Percentiles rank a stretch among this genome's conserved stretches.
Conservation (phyloP, 2,329 filamentous ascomycete genomes). For the Epichloe bromicola region DNA sequence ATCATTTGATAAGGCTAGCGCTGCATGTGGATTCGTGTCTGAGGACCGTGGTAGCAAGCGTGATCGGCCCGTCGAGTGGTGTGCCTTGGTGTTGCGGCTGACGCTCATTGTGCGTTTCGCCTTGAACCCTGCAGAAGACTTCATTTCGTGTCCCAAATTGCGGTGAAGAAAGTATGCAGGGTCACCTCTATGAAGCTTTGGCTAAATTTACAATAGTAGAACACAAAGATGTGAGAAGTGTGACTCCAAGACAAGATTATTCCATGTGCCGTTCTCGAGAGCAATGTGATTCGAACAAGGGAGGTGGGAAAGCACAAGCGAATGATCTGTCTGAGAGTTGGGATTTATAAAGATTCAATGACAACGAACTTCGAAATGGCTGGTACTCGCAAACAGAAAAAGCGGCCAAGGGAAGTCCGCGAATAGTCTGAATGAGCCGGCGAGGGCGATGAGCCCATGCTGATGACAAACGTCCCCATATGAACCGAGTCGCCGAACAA, state of each 20-base stretch:
- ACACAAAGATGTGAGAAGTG: too few relatives aligned
- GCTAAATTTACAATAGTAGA: too few relatives aligned
- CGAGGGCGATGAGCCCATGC: neutral
- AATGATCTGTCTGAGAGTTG: too few relatives aligned
- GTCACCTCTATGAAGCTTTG: neutral
- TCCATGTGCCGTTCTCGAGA: neutral
- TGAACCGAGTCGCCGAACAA: too few relatives aligned
- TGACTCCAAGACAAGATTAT: neutral
- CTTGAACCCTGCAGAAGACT: conserved; percentile 35
- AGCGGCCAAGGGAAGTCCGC: neutral
- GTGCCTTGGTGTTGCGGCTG: conserved; percentile 41
- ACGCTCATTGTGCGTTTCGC: conserved; percentile 30
- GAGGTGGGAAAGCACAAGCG: too few relatives aligned
- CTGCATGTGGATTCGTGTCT: conserved; percentile 31
- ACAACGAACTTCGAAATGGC: neutral
- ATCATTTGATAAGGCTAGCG: conserved; percentile 33
- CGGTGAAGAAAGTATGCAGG: too few relatives aligned
- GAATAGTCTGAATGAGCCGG: neutral
- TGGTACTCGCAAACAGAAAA: neutral
- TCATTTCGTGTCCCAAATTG: conserved; percentile 21
- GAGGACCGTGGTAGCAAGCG: conserved; percentile 43
- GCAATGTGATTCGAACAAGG: too few relatives aligned
- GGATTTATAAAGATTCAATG: too few relatives aligned
- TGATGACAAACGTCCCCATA: neutral
- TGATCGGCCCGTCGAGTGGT: conserved; percentile 35